phyloP scores from a whole-genome alignment of 257 asterid genomes.

The Nicotiana otophora region DNA sequence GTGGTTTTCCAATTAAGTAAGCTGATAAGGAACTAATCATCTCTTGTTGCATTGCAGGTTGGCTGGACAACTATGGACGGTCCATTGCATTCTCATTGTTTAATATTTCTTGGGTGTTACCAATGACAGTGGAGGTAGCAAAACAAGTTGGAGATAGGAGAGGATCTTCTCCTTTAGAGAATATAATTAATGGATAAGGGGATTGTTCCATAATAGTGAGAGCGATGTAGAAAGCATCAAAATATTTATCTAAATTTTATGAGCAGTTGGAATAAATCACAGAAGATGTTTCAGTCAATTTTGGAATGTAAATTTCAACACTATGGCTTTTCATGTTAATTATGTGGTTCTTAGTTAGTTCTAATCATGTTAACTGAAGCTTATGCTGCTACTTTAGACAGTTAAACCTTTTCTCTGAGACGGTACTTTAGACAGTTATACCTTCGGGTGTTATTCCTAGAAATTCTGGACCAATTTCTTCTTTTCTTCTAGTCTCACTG shows the following conservation, averaged over 20 bases:
- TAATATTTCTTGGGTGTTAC: background rate
- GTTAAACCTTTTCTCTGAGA: background rate
- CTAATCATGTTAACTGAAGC: background rate
- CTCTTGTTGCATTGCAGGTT: background rate
- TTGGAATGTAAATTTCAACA: background rate
- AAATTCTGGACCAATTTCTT: background rate
- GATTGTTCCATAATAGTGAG: background rate
- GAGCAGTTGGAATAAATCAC: background rate
- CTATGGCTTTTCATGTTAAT: background rate
- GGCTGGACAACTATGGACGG: background rate
- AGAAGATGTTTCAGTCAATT: background rate
- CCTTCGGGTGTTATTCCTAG: background rate
- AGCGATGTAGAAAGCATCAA: background rate
- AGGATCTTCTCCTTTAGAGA: background rate
- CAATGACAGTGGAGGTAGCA: background rate
- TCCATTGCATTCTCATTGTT: background rate
- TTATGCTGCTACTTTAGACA: background rate
- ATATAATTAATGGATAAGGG: background rate
- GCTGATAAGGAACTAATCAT: background rate
- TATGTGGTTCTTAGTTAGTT: background rate
- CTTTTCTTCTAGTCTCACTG: background rate
- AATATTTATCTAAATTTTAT: background rate
- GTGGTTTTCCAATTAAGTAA: background rate
- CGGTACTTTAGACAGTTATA: background rate
- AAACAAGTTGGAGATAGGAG: background rate